phyloP scores from a whole-genome alignment of 2,329 filamentous ascomycete species.

The Chrysosphaeria jannelii region DNA sequence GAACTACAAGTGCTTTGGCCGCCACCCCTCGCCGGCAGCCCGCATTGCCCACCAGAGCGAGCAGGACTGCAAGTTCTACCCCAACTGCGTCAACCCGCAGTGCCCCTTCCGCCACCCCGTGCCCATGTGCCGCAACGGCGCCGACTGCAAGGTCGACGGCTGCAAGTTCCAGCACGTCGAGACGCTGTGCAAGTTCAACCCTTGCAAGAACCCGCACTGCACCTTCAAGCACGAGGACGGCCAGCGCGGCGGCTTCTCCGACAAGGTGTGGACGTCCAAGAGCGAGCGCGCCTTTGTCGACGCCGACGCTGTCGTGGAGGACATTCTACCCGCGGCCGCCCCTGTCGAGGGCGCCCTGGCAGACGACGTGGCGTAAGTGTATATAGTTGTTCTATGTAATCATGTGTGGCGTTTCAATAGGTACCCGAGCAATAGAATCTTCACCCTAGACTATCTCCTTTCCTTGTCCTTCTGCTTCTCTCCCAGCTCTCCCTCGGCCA shows the following conservation, averaged over 20 bases:
- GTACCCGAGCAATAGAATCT: too few relatives aligned
- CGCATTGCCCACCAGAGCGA: slow-evolving; percentile 51
- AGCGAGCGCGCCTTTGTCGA: slow-evolving; percentile 75
- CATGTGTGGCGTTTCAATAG: too few relatives aligned
- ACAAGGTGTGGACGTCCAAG: slow-evolving; percentile 71
- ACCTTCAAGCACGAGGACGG: slow-evolving; percentile 75
- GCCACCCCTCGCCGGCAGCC: slow-evolving; percentile 73
- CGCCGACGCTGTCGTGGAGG: slow-evolving; percentile 34
- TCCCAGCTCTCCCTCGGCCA: slow-evolving; percentile 14
- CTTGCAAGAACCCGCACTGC: slow-evolving; percentile 71
- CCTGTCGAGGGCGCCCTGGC: too few relatives aligned
- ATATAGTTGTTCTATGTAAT: too few relatives aligned
- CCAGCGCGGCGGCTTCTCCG: slow-evolving; percentile 55
- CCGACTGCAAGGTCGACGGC: slow-evolving; percentile 47
- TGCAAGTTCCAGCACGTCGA: slow-evolving; percentile 80
- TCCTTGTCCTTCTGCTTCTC: too few relatives aligned
- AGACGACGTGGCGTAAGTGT: too few relatives aligned
- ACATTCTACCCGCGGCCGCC: slow-evolving; percentile 25
- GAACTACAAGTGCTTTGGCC: slow-evolving; percentile 75
- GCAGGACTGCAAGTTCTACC: slow-evolving; percentile 71
- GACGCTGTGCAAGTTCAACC: slow-evolving; percentile 67
- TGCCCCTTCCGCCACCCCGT: slow-evolving; percentile 68
- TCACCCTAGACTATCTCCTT: too few relatives aligned
- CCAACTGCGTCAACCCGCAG: slow-evolving; percentile 63
- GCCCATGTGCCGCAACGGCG: slow-evolving; percentile 73